A percentile compares a stretch with the other conserved stretches of the same genome.
phyloP scores from a whole-genome alignment of 176 grass and related monocot species.

The Oryza coarctata region DNA sequence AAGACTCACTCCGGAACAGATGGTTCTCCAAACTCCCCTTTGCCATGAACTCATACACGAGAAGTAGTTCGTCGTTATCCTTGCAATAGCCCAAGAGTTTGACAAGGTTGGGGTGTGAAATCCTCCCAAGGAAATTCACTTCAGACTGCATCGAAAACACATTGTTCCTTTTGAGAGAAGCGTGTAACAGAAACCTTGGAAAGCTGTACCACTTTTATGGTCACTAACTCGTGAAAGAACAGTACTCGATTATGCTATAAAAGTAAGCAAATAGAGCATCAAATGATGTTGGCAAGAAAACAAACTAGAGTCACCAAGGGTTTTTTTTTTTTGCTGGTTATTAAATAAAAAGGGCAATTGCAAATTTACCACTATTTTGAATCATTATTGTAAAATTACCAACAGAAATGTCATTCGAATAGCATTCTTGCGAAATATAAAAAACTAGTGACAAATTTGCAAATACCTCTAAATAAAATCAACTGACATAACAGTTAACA shows the following conservation, averaged over 20 bases:
- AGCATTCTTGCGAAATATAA: too few relatives aligned
- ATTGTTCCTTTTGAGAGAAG: conserved; percentile 3
- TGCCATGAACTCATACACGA: conserved; percentile 82
- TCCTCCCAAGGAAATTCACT: conserved; percentile 87
- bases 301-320: neutral
- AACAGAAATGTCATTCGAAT: too few relatives aligned
- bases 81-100: conserved; percentile 84
- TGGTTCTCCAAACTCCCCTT: conserved; percentile 95
- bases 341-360: too few relatives aligned
- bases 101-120: conserved; percentile 86
- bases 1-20: conserved; percentile 81
- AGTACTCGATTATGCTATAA: conserved; percentile 15
- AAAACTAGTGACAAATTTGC: too few relatives aligned
- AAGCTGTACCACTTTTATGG: neutral
- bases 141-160: conserved; percentile 60
- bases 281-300: neutral
- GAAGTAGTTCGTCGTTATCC: conserved; percentile 79
- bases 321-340: too few relatives aligned
- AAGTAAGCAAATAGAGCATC: conserved; percentile 6
- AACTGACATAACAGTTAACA: neutral
- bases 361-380: too few relatives aligned
- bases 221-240: neutral
- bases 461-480: neutral
- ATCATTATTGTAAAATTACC: too few relatives aligned
- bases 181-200: neutral